Evolutionary conservation across 148 eudicot species (phyloP), one percentile per base, ranked within the genome.

Genomic region (Silene uniflora): DNA sequence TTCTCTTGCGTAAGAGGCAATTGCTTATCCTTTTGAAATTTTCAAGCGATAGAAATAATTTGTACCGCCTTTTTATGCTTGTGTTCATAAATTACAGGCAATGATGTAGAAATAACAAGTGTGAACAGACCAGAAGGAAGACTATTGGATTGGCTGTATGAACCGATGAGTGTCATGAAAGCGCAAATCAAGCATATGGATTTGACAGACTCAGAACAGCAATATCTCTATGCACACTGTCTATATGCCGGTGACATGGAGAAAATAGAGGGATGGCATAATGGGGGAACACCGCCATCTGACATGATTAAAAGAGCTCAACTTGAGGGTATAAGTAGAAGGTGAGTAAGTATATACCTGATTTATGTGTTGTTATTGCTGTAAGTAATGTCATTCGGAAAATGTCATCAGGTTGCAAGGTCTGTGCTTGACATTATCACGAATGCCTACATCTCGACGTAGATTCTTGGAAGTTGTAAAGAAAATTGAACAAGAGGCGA

Each of bases 61-160:
- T 25, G 58, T 3, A 60, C 47, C 32, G 62, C 13, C 21, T 47
- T 17, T 32, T 6, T 47, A 24, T 64, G 73, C 29, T 60, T 19
- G 5, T 14, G 59, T 44, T 58, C 21, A 25, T 58, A 62, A 42
- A 42, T 39, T 10, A 59, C 29, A 79, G 75, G 82, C 22, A 68
- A 69, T 74, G 72, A 74, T 47, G 78, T 79, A 35, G 78, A 79
- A 69, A 79, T 79, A 74, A 79, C 65, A n/a, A 62, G 56, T 47
- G 78, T 79, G 24, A 79, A 79, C 27, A 68, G 82, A 23, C 78
- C 78, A 59, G 82, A 74, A 44, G 75, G 82, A 79, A 74, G 78
- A 35, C 29, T 79, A 14, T 74, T 79, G 13, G 82, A 79, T 18
- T 79, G 82, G 82, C 27, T 79, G 4, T 79, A 74, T 62, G 82